Percentiles rank a stretch among this genome's conserved stretches.
These are phyloP conservation scores for Leccinum disarticulatum DNA, from an alignment of 768 basidiomycete genomes.

Conservation along the genomic window DNA sequence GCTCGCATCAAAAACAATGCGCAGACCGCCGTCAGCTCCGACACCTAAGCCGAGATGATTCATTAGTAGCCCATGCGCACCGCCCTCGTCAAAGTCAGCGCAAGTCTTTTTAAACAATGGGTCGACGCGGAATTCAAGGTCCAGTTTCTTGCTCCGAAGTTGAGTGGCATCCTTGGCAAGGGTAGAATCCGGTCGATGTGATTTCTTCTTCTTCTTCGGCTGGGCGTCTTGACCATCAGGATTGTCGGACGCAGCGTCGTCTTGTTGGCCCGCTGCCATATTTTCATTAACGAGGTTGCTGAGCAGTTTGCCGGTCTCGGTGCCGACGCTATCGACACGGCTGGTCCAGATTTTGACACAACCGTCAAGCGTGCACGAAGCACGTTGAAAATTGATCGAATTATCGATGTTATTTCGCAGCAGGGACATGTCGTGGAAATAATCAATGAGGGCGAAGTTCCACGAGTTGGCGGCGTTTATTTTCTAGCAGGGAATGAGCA, in stretches of 20 bases:
- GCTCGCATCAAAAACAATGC: constrained; percentile 95
- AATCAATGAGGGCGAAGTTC: constrained; percentile 97
- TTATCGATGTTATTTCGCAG: constrained; percentile 91
- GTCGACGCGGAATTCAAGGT: constrained; percentile 94
- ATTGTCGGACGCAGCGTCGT: constrained; percentile 55
- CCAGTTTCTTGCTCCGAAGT: constrained; percentile 87
- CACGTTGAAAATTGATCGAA: constrained; percentile 98
- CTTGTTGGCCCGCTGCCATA: constrained; percentile 54
- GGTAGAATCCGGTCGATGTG: constrained; percentile 74
- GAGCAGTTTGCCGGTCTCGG: constrained; percentile 93
- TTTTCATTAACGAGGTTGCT: constrained; percentile 80
- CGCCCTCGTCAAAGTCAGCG: constrained; percentile 98
- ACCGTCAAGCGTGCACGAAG: constrained; percentile 94
- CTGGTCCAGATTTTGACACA: constrained; percentile 99
- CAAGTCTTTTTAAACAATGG: constrained; percentile 97
- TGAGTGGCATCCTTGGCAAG: constrained; percentile 85
- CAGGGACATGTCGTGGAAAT: constrained; percentile 97
- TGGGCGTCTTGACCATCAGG: constrained; percentile 70
- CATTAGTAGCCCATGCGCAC: constrained; percentile 94
- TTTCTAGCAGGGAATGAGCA: constrained; percentile 62
- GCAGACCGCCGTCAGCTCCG: constrained; percentile 76
- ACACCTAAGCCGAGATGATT: constrained; percentile 85
- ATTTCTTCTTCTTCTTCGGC: constrained; percentile 57
- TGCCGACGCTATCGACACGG: constrained; percentile 94
- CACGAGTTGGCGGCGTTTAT: constrained; percentile 97